Base-by-base conservation (phyloP, 2,329 filamentous ascomycete species). In the Aspergillus ochraceoroseus region DNA sequence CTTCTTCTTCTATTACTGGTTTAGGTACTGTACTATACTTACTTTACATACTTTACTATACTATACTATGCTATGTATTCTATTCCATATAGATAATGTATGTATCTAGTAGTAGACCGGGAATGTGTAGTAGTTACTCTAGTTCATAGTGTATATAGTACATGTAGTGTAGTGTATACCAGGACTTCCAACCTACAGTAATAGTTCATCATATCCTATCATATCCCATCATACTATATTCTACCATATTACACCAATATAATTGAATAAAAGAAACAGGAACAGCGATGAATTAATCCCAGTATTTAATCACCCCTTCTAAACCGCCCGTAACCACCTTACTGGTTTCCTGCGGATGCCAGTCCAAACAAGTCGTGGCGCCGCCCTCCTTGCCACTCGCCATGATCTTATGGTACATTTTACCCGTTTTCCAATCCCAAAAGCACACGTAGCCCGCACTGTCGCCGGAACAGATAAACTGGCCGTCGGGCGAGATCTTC, bases 391-490 rank as follows among this genome's bases (percentile, higher is more conserved):
- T 70, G 4, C 68, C 68, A 25, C 67, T 67, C 2, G 87, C 89
- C 67, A 85, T 79, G 51, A 98, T 80, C 75, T 96, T 96, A 69
- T 95, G 87, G 68, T 87, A 95, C 88, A 98, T 90, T 70, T 95
- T 96, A 65, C 90, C 94, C 26, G 88, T 95, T 77, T 98, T 98
- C 87, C 89, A 98, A 67, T 96, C 92, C 87, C 89, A 98, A 70
- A 96, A 95, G 67, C 86, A 94, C 32, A 95, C 80, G 57, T 79
- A 95, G 23, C 94, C 92, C 11, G 79, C 87, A 36, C 80, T 86
- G 64, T 98, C 92, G 47, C 92, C 92, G 12, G 79, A 85, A 13
- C 81, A 83, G 39, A 98, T 73, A 63, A 95, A 94, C 60, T 94
- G 87, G 0, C 92, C 92, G 62, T 96, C 92, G 1, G 89, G 87